Base-by-base conservation (phyloP, 2,329 filamentous ascomycete species). In the Lasiodiplodia sp. region DNA sequence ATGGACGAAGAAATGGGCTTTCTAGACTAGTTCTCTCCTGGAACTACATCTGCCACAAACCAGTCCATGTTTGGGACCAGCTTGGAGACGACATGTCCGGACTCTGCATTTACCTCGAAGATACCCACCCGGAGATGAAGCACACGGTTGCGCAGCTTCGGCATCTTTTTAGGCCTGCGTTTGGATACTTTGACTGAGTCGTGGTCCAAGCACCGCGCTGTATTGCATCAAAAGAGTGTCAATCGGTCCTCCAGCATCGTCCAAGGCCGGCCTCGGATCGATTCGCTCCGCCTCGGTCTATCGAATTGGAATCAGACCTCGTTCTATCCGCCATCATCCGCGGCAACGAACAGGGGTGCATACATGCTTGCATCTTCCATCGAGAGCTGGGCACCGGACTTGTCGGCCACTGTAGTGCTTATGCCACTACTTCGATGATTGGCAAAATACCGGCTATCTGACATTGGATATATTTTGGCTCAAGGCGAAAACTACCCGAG, bases 1-100 rank as follows among this genome's bases (percentile, higher is more conserved):
- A 81, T 88, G 77, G 84, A 86, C 69, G 85, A 88, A 70, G 86
- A 88, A 74, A 82, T 88, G 82, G 85, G 86, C 4, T 87, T 84
- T 73, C 75, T 87, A 72, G 85, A 87, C 74, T 87, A 60, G 47
- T 11, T n/a, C 21, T 3, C 31, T 10, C 5, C 25, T 11, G 7
- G 23, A 16, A 11, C n/a, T 31, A 4, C 58, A 31, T 11, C 21
- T 51, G 25, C 7, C 14, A n/a, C 28, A 34, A 31, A 28, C 44
- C 18, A 34, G 51, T 18, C 25, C 4, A 28, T 23, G 25, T 16
- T 8, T 25, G 23, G 51, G 12, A 28, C 12, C 16, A 28, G 51
- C 7, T 53, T 53, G 51, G 51, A 53, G 23, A 28, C 23, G 4
- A 53, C 23, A 53, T 12, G 3, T 16, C 31, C 31, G 31, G 53